Evolutionary conservation across 2,329 filamentous ascomycete genomes (phyloP).

Genomic region (Hypomyces perniciosus): DNA sequence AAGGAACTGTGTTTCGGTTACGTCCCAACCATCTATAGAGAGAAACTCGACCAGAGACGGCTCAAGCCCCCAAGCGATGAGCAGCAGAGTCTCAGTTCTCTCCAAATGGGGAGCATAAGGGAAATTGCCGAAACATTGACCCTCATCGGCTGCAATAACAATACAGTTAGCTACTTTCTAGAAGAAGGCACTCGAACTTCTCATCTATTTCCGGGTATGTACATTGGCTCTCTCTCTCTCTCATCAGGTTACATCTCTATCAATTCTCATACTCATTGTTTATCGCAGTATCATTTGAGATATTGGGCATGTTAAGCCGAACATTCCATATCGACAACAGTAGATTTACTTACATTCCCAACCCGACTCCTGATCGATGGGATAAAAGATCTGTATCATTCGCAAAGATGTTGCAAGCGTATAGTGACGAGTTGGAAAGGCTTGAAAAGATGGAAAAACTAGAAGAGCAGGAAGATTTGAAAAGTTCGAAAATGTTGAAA

Average conservation of each 20-base stretch:
- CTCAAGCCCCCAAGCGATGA: slow-evolving; percentile 35
- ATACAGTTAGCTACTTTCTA: slow-evolving; percentile 41
- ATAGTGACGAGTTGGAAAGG: slow-evolving; percentile 23
- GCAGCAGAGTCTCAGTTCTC: slow-evolving; percentile 33
- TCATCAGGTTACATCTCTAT: too few species aligned
- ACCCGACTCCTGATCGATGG: slow-evolving; percentile 51
- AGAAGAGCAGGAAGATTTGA: too few species aligned
- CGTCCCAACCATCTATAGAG: slow-evolving; percentile 48
- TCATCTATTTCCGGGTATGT: slow-evolving; percentile 46
- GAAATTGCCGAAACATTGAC: slow-evolving; percentile 49
- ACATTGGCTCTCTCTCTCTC: too few species aligned
- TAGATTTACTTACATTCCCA: slow-evolving; percentile 49
- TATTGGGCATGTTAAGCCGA: slow-evolving; percentile 51
- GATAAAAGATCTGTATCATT: slow-evolving; percentile 44
- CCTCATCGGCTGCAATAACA: slow-evolving; percentile 48
- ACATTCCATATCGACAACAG: slow-evolving; percentile 44
- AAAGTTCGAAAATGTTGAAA: too few species aligned
- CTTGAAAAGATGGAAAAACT: too few species aligned
- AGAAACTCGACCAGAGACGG: slow-evolving; percentile 33
- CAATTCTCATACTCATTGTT: slow-evolving; percentile 12
- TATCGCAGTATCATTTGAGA: slow-evolving; percentile 47
- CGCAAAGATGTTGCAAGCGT: slow-evolving; percentile 36
- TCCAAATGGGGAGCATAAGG: slow-evolving; percentile 43
- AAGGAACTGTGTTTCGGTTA: slow-evolving; percentile 52
- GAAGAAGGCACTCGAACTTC: slow-evolving; percentile 33